A percentile compares a stretch with the other conserved stretches of the same genome.
Conservation (phyloP, 2,329 filamentous ascomycete genomes). For the Talaromyces atroroseus region DNA sequence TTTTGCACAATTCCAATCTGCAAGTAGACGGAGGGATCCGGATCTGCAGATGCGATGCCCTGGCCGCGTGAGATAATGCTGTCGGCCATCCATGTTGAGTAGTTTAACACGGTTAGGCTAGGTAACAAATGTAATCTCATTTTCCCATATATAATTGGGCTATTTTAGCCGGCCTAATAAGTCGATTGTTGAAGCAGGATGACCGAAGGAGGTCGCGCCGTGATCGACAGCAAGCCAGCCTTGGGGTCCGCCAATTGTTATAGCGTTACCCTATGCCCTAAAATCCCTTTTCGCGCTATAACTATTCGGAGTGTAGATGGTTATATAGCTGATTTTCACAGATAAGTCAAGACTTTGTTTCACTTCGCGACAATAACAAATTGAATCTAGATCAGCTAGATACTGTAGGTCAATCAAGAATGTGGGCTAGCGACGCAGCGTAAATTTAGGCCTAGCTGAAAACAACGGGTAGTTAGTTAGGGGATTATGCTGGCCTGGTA, state of each 20-base stretch:
- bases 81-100: slow-evolving; percentile 25
- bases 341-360: too few relatives aligned
- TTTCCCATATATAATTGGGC: not conserved
- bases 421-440: too few relatives aligned
- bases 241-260: not conserved
- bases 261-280: not conserved
- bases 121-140: slow-evolving; percentile 4
- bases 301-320: not conserved
- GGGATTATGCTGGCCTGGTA: too few relatives aligned
- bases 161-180: too few relatives aligned
- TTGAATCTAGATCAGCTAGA: too few relatives aligned
- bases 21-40: slow-evolving; percentile 15
- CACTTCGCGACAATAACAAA: too few relatives aligned
- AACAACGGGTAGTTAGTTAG: too few relatives aligned
- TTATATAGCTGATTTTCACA: too few relatives aligned
- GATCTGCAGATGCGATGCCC: slow-evolving; percentile 14
- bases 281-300: not conserved
- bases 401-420: too few relatives aligned
- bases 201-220: too few relatives aligned
- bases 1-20: slow-evolving; percentile 22
- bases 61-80: slow-evolving; percentile 23
- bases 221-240: not conserved
- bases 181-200: too few relatives aligned
- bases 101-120: slow-evolving; percentile 6
- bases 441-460: too few relatives aligned